Conservation (phyloP, 2,329 filamentous ascomycete genomes). For the Coniella lustricola region DNA sequence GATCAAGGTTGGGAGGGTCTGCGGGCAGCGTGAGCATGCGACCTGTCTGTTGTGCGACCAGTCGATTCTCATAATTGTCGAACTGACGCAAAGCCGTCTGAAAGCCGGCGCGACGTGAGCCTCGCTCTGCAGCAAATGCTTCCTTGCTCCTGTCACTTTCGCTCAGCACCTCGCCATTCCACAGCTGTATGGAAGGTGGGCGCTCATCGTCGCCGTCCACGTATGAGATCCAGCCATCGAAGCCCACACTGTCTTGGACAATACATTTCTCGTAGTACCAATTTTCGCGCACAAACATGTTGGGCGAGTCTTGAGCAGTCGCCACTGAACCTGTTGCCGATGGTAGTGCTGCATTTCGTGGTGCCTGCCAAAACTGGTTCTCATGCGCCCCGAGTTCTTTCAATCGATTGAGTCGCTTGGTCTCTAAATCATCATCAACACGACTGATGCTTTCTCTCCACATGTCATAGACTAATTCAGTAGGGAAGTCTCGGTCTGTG, state of each 20-base stretch:
- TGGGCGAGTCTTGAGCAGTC: constrained; percentile 16
- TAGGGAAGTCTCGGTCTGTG: background rate
- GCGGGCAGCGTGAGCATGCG: constrained; percentile 30
- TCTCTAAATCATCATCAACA: background rate
- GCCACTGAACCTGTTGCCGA: background rate
- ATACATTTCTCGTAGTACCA: constrained; percentile 29
- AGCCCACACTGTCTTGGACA: background rate
- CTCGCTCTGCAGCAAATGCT: constrained; percentile 31
- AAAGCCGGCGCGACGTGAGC: constrained; percentile 37
- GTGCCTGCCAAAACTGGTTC: constrained; percentile 11
- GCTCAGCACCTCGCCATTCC: background rate
- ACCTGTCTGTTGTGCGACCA: constrained; percentile 28
- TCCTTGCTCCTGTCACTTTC: background rate
- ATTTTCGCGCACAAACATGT: constrained; percentile 30
- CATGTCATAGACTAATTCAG: constrained; percentile 27
- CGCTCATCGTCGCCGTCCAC: constrained; percentile 13
- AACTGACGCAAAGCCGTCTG: constrained; percentile 35
- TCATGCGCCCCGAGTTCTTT: constrained; percentile 17
- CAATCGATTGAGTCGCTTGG: background rate
- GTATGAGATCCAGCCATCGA: constrained; percentile 17
- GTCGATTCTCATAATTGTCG: constrained; percentile 30
- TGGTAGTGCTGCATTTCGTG: background rate
- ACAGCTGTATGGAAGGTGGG: background rate
- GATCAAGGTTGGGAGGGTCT: constrained; percentile 19
- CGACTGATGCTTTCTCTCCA: constrained; percentile 18